phyloP scores from a whole-genome alignment of 306 rosid genomes.

The Begonia masoniana region DNA sequence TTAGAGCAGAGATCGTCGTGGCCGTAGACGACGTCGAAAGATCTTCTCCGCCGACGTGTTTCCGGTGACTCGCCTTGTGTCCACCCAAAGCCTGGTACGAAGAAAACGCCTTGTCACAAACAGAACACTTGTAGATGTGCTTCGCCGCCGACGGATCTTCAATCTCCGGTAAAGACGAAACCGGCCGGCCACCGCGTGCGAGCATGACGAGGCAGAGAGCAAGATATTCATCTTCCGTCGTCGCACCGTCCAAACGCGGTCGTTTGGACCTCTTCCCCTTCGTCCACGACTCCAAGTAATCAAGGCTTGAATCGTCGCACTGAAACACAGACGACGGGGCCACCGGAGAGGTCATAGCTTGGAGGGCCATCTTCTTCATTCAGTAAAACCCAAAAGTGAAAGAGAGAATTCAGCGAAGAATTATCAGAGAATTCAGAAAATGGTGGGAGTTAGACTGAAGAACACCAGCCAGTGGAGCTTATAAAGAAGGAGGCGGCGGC shows the following conservation, averaged over 20 bases:
- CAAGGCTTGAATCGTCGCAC: slow-evolving; percentile 9
- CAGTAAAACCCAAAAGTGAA: not conserved
- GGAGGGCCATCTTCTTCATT: slow-evolving; percentile 41
- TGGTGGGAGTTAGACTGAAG: slow-evolving; percentile 9
- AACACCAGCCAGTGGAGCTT: slow-evolving; percentile 1
- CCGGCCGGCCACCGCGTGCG: slow-evolving; percentile 36
- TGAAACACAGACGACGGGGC: slow-evolving; percentile 18
- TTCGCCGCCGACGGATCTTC: slow-evolving; percentile 17
- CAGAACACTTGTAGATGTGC: slow-evolving; percentile 39
- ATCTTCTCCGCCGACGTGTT: slow-evolving; percentile 6
- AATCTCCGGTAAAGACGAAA: slow-evolving; percentile 5
- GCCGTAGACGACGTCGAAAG: slow-evolving; percentile 12
- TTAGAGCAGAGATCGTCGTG: slow-evolving; percentile 9
- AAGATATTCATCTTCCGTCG: slow-evolving; percentile 70
- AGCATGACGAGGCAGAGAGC: slow-evolving; percentile 98
- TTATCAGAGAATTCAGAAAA: not conserved
- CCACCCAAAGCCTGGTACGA: slow-evolving; percentile 96
- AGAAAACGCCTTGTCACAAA: slow-evolving; percentile 56
- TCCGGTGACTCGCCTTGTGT: slow-evolving; percentile 92
- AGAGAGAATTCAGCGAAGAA: not conserved
- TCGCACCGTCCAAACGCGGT: slow-evolving; percentile 27
- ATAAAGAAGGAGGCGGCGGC: slow-evolving; percentile 24
- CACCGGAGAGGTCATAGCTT: slow-evolving; percentile 63
- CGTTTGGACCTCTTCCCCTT: slow-evolving; percentile 66
- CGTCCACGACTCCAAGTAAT: slow-evolving; percentile 43